Percentiles rank a stretch among this genome's conserved stretches.
These are phyloP conservation scores for Sporisorium exsertum DNA, from an alignment of 1,284 basidiomycete species.

Conservation along the genomic window DNA sequence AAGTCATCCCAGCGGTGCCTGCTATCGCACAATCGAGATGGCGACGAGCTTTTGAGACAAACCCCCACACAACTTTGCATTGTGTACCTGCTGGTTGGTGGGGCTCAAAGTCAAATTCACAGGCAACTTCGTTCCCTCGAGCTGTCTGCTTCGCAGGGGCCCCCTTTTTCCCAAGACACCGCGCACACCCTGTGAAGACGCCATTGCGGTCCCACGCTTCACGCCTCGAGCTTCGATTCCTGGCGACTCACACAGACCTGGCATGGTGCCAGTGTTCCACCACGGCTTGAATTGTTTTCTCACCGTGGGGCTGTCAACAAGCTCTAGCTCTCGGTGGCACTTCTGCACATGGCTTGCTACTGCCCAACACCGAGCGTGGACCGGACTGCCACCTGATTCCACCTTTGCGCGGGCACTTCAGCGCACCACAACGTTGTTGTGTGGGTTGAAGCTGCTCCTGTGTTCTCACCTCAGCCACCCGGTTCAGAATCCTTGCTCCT, in stretches of 20 bases:
- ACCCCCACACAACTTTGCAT: not conserved
- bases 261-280: not conserved
- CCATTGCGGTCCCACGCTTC: constrained; percentile 19
- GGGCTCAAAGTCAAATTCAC: not conserved
- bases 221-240: constrained; percentile 15
- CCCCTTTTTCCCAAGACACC: constrained; percentile 13
- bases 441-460: constrained; percentile 17
- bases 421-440: constrained; percentile 14
- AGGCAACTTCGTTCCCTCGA: constrained; percentile 1
- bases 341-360: constrained; percentile 16
- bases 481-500: constrained; percentile 15
- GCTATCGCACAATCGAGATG: not conserved
- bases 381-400: constrained; percentile 22
- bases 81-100: constrained; percentile 3
- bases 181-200: not conserved
- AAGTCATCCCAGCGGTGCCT: not conserved
- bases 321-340: constrained; percentile 30
- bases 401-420: not conserved
- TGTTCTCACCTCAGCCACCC: constrained; percentile 9
- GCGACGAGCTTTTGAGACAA: not conserved
- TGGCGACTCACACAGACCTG: not conserved
- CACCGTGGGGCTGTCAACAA: not conserved
- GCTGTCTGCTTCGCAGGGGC: not conserved
- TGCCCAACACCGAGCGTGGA: constrained; percentile 27
- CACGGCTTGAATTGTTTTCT: no score